phyloP scores from a whole-genome alignment of 2,329 filamentous ascomycete species.

The Drechslera avenae region DNA sequence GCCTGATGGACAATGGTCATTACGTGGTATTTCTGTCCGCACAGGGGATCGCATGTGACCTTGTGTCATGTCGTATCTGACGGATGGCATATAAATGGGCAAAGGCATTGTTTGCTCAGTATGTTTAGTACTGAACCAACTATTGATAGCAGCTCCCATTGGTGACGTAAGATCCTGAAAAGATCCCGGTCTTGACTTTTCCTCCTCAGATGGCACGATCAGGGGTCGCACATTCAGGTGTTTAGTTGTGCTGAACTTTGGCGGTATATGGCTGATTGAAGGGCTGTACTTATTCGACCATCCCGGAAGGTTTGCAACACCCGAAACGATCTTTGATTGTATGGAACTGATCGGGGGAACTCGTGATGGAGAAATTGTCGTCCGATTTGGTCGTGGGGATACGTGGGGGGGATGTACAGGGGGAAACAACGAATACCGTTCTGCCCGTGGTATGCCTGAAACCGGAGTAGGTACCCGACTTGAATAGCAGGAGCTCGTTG shows the following conservation, averaged over 20 bases:
- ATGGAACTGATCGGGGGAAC: slow-evolving; percentile 4
- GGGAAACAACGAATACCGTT: slow-evolving; percentile 17
- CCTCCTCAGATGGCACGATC: not conserved
- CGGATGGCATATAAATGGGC: slow-evolving; percentile 6
- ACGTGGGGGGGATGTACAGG: not conserved
- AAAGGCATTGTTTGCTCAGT: not conserved
- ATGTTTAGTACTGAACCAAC: slow-evolving; percentile 14
- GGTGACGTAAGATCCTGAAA: slow-evolving; percentile 17
- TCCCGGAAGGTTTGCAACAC: not conserved
- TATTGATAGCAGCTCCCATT: slow-evolving; percentile 22
- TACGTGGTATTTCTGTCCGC: not conserved
- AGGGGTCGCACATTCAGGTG: too few species aligned
- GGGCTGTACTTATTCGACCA: not conserved
- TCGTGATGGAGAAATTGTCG: not conserved
- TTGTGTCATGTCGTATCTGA: slow-evolving; percentile 10
- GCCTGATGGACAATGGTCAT: not conserved
- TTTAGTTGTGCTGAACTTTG: slow-evolving; percentile 11
- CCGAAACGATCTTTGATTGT: not conserved
- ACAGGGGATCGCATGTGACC: slow-evolving; percentile 1
- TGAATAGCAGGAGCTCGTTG: slow-evolving; percentile 9
- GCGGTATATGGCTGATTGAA: not conserved
- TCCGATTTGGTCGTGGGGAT: slow-evolving; percentile 2
- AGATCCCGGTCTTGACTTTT: not conserved
- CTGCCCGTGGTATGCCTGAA: slow-evolving; percentile 9
- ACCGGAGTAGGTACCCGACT: slow-evolving; percentile 9